These are phyloP conservation scores for Pseudotsuga menziesii DNA, from an alignment of 75 land plant species.

Conservation along the genomic window DNA sequence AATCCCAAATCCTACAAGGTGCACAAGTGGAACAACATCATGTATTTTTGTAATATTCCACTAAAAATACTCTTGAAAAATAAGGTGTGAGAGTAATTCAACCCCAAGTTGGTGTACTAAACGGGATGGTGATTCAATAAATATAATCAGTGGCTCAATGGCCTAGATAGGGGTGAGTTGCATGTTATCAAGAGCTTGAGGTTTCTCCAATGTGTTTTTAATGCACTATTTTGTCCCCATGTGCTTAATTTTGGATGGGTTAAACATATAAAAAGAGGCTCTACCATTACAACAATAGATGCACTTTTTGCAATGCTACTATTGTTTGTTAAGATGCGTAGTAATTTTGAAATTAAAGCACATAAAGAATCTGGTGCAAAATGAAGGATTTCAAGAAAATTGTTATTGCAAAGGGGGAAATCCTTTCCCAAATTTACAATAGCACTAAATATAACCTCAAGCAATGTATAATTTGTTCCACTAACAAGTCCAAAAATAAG, in stretches of 20 bases:
- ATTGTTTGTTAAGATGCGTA: slow-evolving; percentile 88
- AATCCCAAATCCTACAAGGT: slow-evolving; percentile 75
- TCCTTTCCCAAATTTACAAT: slow-evolving; percentile 89
- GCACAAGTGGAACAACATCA: slow-evolving; percentile 77
- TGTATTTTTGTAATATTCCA: slow-evolving; percentile 69
- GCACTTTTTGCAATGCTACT: slow-evolving; percentile 78
- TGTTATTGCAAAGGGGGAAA: slow-evolving; percentile 68
- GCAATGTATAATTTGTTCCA: slow-evolving; percentile 48
- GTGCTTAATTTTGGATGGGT: slow-evolving; percentile 56
- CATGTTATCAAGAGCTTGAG: slow-evolving; percentile 58
- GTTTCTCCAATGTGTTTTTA: slow-evolving; percentile 88
- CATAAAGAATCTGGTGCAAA: slow-evolving; percentile 65
- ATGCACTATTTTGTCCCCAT: slow-evolving; percentile 93
- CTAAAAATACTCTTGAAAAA: slow-evolving; percentile 84
- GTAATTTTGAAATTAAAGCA: slow-evolving; percentile 63
- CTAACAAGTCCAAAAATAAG: slow-evolving; percentile 60
- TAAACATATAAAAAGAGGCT: slow-evolving; percentile 72
- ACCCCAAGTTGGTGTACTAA: slow-evolving; percentile 90
- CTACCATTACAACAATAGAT: slow-evolving; percentile 67
- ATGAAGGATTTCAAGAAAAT: slow-evolving; percentile 61
- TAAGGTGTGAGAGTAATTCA: slow-evolving; percentile 78
- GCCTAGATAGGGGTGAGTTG: slow-evolving; percentile 68
- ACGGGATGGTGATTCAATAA: slow-evolving; percentile 84
- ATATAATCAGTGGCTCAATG: slow-evolving; percentile 80
- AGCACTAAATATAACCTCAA: slow-evolving; percentile 69